Conservation (phyloP, 2,329 filamentous ascomycete species). For the Neofusicoccum cordaticola region DNA sequence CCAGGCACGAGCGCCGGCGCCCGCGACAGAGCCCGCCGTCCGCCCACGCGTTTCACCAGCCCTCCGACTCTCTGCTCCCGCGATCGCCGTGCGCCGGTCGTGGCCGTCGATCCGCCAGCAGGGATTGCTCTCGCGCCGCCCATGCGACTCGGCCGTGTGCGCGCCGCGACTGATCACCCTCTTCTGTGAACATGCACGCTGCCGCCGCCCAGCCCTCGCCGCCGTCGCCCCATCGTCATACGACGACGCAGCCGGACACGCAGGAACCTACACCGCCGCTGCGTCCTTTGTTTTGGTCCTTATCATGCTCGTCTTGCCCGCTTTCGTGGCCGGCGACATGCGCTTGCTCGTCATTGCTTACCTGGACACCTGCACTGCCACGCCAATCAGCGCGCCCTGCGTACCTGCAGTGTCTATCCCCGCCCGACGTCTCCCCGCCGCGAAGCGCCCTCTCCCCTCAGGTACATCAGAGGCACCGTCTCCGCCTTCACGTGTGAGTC, state of each 20-base stretch:
- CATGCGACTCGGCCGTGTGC: not conserved
- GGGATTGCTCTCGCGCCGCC: not conserved
- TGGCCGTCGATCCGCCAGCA: not conserved
- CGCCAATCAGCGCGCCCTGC: not conserved
- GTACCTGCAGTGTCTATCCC: constrained; percentile 6
- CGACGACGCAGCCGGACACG: not conserved
- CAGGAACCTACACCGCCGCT: not conserved
- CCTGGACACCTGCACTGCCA: not conserved
- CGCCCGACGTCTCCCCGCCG: not conserved
- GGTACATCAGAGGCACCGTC: not conserved
- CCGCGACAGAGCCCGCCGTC: not conserved
- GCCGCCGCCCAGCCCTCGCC: not conserved
- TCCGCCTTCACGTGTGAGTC: not conserved
- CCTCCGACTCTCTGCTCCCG: not conserved
- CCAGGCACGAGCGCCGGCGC: not conserved
- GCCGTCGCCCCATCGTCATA: constrained; percentile 6
- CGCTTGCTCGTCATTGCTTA: constrained; percentile 4
- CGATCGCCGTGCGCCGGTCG: not conserved
- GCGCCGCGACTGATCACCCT: not conserved
- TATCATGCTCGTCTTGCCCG: not conserved
- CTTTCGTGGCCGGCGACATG: not conserved
- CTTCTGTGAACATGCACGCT: not conserved
- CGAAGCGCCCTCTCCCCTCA: not conserved
- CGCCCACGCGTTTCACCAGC: not conserved
- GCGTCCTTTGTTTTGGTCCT: not conserved